Evolutionary conservation across 208 protist genomes (phyloP).

Genomic region (Acanthamoeba culbertsoni): DNA sequence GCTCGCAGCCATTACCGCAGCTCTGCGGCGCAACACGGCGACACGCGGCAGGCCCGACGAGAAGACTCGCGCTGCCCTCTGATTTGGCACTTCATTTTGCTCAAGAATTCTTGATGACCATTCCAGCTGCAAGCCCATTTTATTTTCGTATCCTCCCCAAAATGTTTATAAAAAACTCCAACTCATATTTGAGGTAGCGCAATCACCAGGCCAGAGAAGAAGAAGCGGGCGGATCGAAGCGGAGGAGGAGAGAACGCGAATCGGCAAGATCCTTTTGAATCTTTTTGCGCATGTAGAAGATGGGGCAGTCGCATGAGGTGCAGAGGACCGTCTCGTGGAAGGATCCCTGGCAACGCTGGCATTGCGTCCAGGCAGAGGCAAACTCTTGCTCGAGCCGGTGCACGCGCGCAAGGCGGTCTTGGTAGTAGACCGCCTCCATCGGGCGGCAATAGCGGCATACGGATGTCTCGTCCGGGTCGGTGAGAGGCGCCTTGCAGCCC

Average conservation of each 20-base stretch:
- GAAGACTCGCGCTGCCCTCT: no score
- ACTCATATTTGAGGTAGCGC: no score
- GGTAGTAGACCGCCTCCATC: slow-evolving; percentile 92
- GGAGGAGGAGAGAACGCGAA: slow-evolving; percentile 90
- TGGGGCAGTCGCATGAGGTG: slow-evolving; percentile 95
- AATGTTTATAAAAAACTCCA: no score
- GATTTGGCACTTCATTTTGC: no score
- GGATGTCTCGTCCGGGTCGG: slow-evolving; percentile 68
- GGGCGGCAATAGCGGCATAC: slow-evolving; percentile 91
- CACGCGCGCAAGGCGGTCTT: slow-evolving; percentile 89
- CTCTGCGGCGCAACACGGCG: background rate
- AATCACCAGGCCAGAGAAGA: background rate
- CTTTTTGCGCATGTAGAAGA: slow-evolving; percentile 99
- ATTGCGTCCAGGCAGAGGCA: slow-evolving; percentile 98
- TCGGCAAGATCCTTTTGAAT: slow-evolving; percentile 97
- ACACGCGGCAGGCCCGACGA: no score
- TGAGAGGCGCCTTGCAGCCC: slow-evolving; percentile 88
- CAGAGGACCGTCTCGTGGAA: slow-evolving; percentile 96
- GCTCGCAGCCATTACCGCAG: slow-evolving; percentile 4
- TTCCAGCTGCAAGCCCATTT: no score
- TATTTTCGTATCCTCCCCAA: no score
- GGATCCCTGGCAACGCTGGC: slow-evolving; percentile 98
- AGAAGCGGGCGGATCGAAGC: slow-evolving; percentile 84
- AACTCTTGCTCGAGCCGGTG: slow-evolving; percentile 95
- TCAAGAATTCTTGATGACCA: no score